These are phyloP conservation scores for Saprolegnia diclina DNA, from an alignment of 352 stramenopile species.

Conservation along the genomic window DNA sequence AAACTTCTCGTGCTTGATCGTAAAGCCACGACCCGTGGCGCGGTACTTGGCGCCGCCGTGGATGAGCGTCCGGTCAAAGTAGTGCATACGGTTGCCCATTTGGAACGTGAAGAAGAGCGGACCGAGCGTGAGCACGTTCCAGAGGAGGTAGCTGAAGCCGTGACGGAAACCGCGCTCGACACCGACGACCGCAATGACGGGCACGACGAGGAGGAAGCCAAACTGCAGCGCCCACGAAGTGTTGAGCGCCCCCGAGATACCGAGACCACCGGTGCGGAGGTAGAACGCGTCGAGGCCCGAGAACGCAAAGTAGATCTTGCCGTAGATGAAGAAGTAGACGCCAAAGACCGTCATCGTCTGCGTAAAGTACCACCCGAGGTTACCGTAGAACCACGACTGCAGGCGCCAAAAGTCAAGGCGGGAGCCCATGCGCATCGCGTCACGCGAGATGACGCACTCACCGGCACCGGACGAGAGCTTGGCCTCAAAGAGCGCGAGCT, in stretches of 20 bases:
- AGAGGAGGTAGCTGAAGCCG: slow-evolving; percentile 88
- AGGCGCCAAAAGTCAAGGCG: slow-evolving; percentile 97
- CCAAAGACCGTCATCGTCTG: slow-evolving; percentile 97
- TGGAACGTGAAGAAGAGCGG: slow-evolving; percentile 99
- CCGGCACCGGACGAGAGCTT: slow-evolving; percentile 95
- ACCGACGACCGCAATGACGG: slow-evolving; percentile 94
- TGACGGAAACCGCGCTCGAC: slow-evolving; percentile 95
- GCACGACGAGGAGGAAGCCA: slow-evolving; percentile 95
- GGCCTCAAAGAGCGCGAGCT: slow-evolving; percentile 97
- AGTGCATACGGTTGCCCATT: slow-evolving; percentile 98
- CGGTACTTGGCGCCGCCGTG: slow-evolving; percentile 97
- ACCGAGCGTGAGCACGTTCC: slow-evolving; percentile 95
- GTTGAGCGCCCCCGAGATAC: slow-evolving; percentile 92
- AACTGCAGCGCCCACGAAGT: slow-evolving; percentile 95
- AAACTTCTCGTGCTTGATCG: slow-evolving; percentile 97
- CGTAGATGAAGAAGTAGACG: slow-evolving; percentile 98
- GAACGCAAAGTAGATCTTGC: slow-evolving; percentile 93
- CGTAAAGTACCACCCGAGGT: slow-evolving; percentile 98
- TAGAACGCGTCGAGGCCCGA: slow-evolving; percentile 90
- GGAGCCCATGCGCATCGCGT: slow-evolving; percentile 93
- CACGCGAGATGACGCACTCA: slow-evolving; percentile 96
- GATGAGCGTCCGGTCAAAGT: slow-evolving; percentile 97
- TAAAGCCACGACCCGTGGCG: slow-evolving; percentile 97
- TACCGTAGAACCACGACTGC: slow-evolving; percentile 97
- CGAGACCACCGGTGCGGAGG: slow-evolving; percentile 88